Conservation (phyloP, 2,329 filamentous ascomycete species). For the Aspergillus uvarum region DNA sequence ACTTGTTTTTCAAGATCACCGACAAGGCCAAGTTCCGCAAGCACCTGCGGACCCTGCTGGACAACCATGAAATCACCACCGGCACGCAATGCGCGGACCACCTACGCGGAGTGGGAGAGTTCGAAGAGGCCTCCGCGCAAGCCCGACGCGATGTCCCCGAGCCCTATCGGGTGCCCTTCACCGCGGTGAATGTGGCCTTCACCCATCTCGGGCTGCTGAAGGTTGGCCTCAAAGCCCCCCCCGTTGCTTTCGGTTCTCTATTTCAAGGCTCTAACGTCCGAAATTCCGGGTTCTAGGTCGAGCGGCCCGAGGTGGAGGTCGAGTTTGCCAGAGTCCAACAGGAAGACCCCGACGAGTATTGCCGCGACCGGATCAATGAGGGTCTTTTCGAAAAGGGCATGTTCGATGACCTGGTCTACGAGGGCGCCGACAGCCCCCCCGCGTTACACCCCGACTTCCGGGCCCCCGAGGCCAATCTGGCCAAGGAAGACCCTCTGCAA, state of each 20-base stretch:
- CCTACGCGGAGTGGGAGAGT: neutral
- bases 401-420: constrained; percentile 20
- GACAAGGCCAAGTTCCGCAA: constrained; percentile 13
- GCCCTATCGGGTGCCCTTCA: constrained; percentile 6
- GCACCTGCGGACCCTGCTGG: constrained; percentile 7
- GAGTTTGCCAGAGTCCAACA: neutral
- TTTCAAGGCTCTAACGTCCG: too few species aligned
- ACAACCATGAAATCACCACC: constrained; percentile 16
- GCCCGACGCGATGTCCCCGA: neutral
- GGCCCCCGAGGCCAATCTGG: constrained; percentile 12
- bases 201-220: constrained; percentile 15
- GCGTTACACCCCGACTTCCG: constrained; percentile 16
- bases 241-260: neutral
- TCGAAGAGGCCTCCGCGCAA: neutral
- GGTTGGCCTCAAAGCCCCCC: neutral
- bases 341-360: constrained; percentile 2
- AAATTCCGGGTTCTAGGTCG: neutral
- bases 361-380: constrained; percentile 4
- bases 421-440: constrained; percentile 16
- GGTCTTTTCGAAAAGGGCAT: constrained; percentile 15
- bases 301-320: neutral
- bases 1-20: constrained; percentile 21
- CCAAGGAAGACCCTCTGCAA: neutral
- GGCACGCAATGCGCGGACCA: constrained; percentile 12
- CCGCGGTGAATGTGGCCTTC: constrained; percentile 17